These are phyloP conservation scores for Pseudogymnoascus sp. DNA, from an alignment of 2,329 filamentous ascomycete species.

Conservation along the genomic window DNA sequence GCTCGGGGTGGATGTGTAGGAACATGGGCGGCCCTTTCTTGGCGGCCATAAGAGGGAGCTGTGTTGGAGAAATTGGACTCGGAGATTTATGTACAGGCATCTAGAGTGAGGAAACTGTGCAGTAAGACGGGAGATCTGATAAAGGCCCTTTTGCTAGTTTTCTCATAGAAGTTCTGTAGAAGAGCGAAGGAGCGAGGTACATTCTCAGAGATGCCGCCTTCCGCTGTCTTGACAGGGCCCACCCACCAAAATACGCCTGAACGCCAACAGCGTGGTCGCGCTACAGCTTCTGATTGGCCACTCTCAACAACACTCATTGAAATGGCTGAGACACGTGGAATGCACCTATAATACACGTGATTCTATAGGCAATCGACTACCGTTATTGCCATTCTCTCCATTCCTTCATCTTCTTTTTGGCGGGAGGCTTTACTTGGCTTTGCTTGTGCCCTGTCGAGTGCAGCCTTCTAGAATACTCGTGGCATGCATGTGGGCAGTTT, in stretches of 20 bases:
- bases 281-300: neutral
- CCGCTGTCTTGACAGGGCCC: neutral
- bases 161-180: neutral
- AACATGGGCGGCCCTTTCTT: neutral
- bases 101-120: neutral
- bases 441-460: neutral
- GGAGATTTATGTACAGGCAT: neutral
- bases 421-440: neutral
- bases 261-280: neutral
- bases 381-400: neutral
- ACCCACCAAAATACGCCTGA: neutral
- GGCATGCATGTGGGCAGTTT: neutral
- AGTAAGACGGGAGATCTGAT: neutral
- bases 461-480: neutral
- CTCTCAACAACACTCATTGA: neutral
- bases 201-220: neutral
- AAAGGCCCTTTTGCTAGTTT: neutral
- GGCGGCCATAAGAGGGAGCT: constrained; percentile 1
- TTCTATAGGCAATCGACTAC: neutral
- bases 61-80: neutral
- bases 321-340: neutral
- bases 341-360: neutral
- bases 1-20: neutral
- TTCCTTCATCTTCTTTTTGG: neutral
- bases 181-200: neutral